A percentile compares a stretch with the other conserved stretches of the same genome.
phyloP scores from a whole-genome alignment of 129 eudicot species.

The Cynara cardunculus region DNA sequence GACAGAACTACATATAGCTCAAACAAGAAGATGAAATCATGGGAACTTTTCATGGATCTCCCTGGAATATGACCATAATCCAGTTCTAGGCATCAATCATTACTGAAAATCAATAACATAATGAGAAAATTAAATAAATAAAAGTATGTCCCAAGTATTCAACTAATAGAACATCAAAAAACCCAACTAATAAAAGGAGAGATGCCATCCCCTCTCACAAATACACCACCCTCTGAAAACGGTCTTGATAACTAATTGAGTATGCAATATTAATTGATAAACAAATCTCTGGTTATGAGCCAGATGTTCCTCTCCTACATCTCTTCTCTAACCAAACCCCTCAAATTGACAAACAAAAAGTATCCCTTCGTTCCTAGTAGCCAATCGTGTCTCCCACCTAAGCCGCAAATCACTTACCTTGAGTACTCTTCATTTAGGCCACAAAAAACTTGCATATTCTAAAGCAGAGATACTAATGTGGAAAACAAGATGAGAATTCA shows the following conservation, averaged over 20 bases:
- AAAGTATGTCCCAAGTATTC: background rate
- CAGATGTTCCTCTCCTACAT: background rate
- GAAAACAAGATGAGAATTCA: too few relatives aligned
- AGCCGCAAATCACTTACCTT: background rate
- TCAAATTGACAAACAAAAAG: background rate
- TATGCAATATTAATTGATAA: background rate
- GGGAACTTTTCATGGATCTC: background rate
- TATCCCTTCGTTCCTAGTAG: background rate
- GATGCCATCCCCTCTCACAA: background rate
- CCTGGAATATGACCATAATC: background rate
- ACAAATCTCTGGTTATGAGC: background rate
- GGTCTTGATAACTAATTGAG: background rate
- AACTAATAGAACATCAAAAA: background rate
- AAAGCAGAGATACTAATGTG: too few relatives aligned
- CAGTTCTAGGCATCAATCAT: background rate
- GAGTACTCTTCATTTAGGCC: background rate
- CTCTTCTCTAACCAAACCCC: background rate
- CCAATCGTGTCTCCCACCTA: too few relatives aligned
- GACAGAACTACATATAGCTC: slow-evolving; percentile 13
- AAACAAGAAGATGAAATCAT: background rate
- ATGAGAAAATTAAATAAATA: background rate
- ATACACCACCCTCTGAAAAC: background rate
- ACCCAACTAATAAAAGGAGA: background rate
- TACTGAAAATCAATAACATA: background rate
- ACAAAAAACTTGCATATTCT: background rate